A percentile compares a stretch with the other conserved stretches of the same genome.
These are phyloP conservation scores for Saturnispora sekii DNA, from an alignment of 805 yeast species.

Conservation along the genomic window DNA sequence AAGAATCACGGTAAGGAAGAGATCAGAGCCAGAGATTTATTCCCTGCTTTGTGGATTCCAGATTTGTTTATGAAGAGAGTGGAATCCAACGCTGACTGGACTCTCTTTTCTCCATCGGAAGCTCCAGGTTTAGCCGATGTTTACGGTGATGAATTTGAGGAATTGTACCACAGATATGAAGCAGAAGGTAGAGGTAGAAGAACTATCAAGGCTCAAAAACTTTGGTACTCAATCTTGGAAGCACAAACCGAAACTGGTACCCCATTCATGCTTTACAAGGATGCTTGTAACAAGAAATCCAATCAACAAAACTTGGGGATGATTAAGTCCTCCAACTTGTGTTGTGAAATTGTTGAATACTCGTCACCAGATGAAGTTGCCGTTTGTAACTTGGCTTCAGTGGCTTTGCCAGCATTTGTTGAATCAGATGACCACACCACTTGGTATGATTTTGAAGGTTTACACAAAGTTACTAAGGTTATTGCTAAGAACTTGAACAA, in stretches of 20 bases:
- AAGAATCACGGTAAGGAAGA: conserved; percentile 59
- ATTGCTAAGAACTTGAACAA: conserved; percentile 46
- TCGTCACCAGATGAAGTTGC: conserved; percentile 50
- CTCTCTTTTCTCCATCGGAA: conserved; percentile 49
- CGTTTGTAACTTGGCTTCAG: conserved; percentile 52
- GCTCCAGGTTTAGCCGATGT: conserved; percentile 47
- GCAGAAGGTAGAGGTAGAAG: conserved; percentile 38
- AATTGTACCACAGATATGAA: conserved; percentile 43
- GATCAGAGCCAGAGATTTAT: conserved; percentile 52
- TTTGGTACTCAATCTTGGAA: conserved; percentile 51
- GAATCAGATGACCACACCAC: conserved; percentile 32
- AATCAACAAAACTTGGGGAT: conserved; percentile 53
- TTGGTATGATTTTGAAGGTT: conserved; percentile 47
- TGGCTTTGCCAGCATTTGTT: conserved; percentile 49
- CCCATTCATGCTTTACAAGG: conserved; percentile 56
- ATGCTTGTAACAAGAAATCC: conserved; percentile 49
- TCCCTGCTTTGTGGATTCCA: conserved; percentile 56
- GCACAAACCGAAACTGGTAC: conserved; percentile 60
- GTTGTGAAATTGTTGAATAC: conserved; percentile 56
- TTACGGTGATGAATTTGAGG: conserved; percentile 48
- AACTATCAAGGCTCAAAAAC: conserved; percentile 47
- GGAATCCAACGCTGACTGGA: conserved; percentile 46
- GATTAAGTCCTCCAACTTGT: conserved; percentile 51
- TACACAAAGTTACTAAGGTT: conserved; percentile 46
- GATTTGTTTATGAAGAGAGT: conserved; percentile 55